Base-by-base conservation (phyloP, 352 stramenopile genomes). In the Phytopythium vexans region DNA sequence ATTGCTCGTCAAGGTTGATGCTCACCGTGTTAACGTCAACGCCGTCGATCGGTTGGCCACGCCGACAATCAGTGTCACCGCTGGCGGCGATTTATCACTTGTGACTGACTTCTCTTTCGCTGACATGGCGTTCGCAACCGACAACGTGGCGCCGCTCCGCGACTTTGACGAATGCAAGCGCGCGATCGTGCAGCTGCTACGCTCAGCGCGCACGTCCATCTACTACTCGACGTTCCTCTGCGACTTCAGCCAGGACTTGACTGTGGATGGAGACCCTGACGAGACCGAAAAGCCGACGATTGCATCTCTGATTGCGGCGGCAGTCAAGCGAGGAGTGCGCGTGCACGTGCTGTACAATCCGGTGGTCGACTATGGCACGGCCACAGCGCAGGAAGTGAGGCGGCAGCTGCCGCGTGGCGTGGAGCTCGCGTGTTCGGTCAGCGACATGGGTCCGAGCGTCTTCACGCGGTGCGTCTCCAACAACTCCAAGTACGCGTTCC, bases 171-270 rank as follows among this genome's bases (percentile, higher is more conserved):
- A 75, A 49, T 92, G 81, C 49, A 85, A 87, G 57, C 67, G 62
- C 12, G 52, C 63, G 8, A 86, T 92, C 48, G 74, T 89, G 11
- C 48, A 67, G 16, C 66, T 92, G 10, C 45, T 92, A 3, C 60
- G 70, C 32, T 82, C 76, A 0, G 78, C 81, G 5, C 64, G 57
- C 3, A 76, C 65, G 33, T 86, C 72, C 0, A 76, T 91, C 41
- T 88, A 86, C 65, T 91, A 91, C 56, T 92, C 81, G 46, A 92
- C 81, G 4, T 92, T 92, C 53, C 64, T 92, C 27, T 92, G 81
- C 51, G 81, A 92, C 54, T 89, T 88, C 42, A 82, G 54, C 7
- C 81, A 88, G 34, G 65, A 78, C 14, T 60, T 92, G 1, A 35
- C 41, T 21, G 46, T 42, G 4, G 3, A 4, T 10, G 21, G 5